These are phyloP conservation scores for Rubroboletus pulcherrimus DNA, from an alignment of 768 basidiomycete genomes.

Conservation along the genomic window DNA sequence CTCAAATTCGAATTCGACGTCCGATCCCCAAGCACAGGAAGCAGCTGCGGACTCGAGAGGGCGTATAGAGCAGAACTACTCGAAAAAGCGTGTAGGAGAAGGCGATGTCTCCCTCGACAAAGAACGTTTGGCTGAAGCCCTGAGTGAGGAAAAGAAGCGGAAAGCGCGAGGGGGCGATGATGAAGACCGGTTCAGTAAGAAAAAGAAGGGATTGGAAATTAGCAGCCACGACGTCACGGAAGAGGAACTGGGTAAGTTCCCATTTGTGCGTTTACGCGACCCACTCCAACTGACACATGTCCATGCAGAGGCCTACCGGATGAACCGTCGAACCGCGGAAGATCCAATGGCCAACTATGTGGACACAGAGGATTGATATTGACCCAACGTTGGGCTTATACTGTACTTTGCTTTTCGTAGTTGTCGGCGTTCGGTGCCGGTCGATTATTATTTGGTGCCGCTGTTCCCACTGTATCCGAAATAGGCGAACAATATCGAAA, in stretches of 20 bases:
- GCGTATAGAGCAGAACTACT: slow-evolving; percentile 65
- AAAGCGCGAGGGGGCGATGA: slow-evolving; percentile 57
- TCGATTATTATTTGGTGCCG: slow-evolving; percentile 4
- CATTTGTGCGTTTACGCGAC: not conserved
- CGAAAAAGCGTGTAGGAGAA: slow-evolving; percentile 78
- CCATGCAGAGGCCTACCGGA: slow-evolving; percentile 82
- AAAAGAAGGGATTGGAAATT: slow-evolving; percentile 48
- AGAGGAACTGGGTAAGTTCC: slow-evolving; percentile 70
- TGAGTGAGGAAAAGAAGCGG: slow-evolving; percentile 79
- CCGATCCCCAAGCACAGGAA: slow-evolving; percentile 31
- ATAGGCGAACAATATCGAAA: slow-evolving; percentile 19
- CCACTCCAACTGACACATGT: slow-evolving; percentile 9
- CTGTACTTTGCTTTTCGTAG: not conserved
- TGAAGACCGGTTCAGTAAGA: slow-evolving; percentile 53
- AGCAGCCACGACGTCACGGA: slow-evolving; percentile 81
- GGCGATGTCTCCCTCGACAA: slow-evolving; percentile 76
- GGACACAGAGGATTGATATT: slow-evolving; percentile 44
- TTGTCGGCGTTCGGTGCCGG: not conserved
- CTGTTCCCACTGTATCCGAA: slow-evolving; percentile 20
- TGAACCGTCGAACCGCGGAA: slow-evolving; percentile 63
- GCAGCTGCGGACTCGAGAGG: slow-evolving; percentile 29
- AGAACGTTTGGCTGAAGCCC: slow-evolving; percentile 61
- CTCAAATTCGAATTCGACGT: slow-evolving; percentile 30
- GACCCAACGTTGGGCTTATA: not conserved
- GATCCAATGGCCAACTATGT: slow-evolving; percentile 95